These are phyloP conservation scores for Lactifluus piperatus DNA, from an alignment of 768 basidiomycete genomes.

Conservation along the genomic window DNA sequence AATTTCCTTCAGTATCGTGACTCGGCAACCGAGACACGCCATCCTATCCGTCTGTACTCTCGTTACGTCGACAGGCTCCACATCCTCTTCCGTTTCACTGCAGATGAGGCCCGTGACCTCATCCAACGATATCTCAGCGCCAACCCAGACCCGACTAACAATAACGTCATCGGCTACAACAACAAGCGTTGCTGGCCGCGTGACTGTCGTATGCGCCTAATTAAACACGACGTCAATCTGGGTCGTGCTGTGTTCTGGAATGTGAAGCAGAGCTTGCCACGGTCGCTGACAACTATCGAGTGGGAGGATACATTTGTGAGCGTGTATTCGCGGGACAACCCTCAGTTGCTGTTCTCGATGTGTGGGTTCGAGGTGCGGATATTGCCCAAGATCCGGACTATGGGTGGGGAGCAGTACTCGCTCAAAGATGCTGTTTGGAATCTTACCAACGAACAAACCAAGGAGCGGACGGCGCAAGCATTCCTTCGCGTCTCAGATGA, in stretches of 20 bases:
- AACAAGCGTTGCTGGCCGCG: constrained; percentile 99
- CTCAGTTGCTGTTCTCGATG: constrained; percentile 97
- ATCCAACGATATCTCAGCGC: constrained; percentile 97
- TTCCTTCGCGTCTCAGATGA: constrained; percentile 97
- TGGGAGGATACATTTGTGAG: constrained; percentile 99
- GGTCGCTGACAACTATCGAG: constrained; percentile 95
- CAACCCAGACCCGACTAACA: constrained; percentile 97
- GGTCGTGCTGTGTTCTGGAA: constrained; percentile 99
- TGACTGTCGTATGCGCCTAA: constrained; percentile 97
- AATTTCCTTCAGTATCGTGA: constrained; percentile 98
- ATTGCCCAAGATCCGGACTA: constrained; percentile 89
- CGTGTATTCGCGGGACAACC: constrained; percentile 96
- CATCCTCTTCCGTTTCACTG: constrained; percentile 94
- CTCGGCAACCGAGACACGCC: constrained; percentile 88
- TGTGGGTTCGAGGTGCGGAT: constrained; percentile 98
- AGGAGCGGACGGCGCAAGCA: constrained; percentile 95
- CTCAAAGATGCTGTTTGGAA: constrained; percentile 96
- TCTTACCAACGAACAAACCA: constrained; percentile 91
- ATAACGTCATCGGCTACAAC: constrained; percentile 98
- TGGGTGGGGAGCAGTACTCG: constrained; percentile 95
- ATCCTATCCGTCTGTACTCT: constrained; percentile 97
- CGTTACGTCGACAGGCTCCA: constrained; percentile 94
- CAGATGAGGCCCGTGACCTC: constrained; percentile 93
- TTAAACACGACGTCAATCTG: constrained; percentile 99
- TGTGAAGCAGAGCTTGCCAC: constrained; percentile 91